Evolutionary conservation across 2,329 filamentous ascomycete species (phyloP), one percentile per base, ranked within the genome.

Genomic region (Trichoderma sp.): DNA sequence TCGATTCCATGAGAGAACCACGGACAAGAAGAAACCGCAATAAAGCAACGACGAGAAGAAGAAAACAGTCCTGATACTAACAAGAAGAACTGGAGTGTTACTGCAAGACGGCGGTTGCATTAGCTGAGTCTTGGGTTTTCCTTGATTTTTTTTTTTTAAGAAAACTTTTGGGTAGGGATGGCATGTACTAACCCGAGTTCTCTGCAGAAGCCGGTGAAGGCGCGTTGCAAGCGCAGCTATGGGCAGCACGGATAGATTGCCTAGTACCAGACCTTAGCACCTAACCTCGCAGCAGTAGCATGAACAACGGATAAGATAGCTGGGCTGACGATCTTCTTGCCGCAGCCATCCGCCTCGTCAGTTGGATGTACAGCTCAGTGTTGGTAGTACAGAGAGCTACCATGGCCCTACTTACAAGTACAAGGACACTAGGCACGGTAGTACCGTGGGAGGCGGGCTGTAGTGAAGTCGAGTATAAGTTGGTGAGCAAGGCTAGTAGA

Each of bases 171-270:
- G 60, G 50, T 56, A 56, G 50, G 50, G 41, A 45, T 56, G 29
- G 59, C 35, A 38, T 38, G 35, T 38, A 72, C 59, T 72, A 53
- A 41, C 66, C 50, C 45, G 66, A 59, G 45, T 59, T 12, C n/a
- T 71, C 71, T 73, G 69, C 69, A 64, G 38, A 27, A 53, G 63
- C 69, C 29, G 38, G 38, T 64, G 69, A 72, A 56, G 45, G 69
- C 60, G 69, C 29, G 65, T 72, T 38, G 29, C 59, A 64, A 64
- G 69, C 67, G 53, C 69, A 72, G 56, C 59, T 63, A 31, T 59
- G n/a, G 56, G 38, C 41, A 72, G 38, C 59, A 31, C 33, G 56
- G 41, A 53, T 64, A 27, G 59, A 62, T 71, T 24, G 33, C n/a
- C 60, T 56, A 56, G 50, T 24, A 35, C n/a, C 60, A 35, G 11